Conservation (phyloP, 2,329 filamentous ascomycete genomes). For the Diaporthe sp. region DNA sequence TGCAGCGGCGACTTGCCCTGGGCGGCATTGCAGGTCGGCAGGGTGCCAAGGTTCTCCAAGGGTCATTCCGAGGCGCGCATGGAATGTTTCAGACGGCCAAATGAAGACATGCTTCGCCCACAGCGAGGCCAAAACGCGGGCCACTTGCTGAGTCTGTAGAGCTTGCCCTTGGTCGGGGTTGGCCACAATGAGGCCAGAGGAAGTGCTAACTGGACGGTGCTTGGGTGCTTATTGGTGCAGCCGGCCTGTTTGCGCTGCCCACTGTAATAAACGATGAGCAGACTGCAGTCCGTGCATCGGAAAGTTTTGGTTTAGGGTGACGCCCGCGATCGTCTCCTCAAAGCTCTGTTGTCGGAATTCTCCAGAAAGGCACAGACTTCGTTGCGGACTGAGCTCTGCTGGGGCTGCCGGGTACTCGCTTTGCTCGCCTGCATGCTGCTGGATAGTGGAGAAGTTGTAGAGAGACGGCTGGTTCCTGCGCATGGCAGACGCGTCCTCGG, state of each 20-base stretch:
- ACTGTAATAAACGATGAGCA: neutral
- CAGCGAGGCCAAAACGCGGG: neutral
- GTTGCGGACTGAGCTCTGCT: neutral
- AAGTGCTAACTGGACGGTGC: neutral
- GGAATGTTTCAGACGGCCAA: conserved; percentile 22
- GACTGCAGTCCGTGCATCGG: neutral
- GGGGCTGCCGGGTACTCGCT: neutral
- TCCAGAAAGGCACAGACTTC: conserved; percentile 10
- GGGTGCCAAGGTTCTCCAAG: neutral
- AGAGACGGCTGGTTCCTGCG: neutral
- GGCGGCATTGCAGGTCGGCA: no score
- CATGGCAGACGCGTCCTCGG: neutral
- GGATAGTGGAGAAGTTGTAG: conserved; percentile 5
- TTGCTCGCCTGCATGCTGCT: neutral
- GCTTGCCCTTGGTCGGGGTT: neutral
- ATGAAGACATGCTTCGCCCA: neutral
- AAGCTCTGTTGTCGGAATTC: neutral
- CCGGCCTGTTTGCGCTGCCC: no score
- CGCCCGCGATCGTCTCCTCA: neutral
- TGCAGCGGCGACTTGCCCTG: neutral
- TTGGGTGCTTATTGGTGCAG: neutral
- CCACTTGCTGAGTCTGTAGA: neutral
- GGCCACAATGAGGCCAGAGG: neutral
- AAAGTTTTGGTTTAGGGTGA: neutral
- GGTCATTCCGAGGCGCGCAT: neutral